Evolutionary conservation across 345 rosid genomes (phyloP).

Genomic region (Eucalyptus cladocalyx): DNA sequence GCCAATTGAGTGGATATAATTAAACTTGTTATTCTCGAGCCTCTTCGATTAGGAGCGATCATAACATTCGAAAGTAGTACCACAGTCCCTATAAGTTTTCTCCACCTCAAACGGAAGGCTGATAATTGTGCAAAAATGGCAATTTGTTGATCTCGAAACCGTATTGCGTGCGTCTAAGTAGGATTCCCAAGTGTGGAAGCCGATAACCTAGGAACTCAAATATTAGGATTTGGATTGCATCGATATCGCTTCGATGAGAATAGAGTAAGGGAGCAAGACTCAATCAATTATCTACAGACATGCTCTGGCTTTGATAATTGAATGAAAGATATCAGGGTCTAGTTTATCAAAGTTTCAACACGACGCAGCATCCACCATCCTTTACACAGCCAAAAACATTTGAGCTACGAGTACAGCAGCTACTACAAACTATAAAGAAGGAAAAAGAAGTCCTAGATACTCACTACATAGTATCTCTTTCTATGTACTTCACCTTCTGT

Average conservation of each 20-base stretch:
- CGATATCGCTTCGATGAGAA: not conserved
- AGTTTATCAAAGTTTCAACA: not conserved
- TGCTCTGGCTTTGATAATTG: not conserved
- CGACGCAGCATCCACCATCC: not conserved
- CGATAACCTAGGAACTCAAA: not conserved
- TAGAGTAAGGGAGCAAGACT: not conserved
- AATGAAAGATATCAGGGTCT: not conserved
- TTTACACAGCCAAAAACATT: not conserved
- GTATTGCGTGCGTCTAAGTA: not conserved
- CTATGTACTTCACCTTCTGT: not conserved
- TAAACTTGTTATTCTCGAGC: not conserved
- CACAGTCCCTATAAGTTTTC: not conserved
- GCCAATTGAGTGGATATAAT: not conserved
- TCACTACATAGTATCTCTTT: not conserved
- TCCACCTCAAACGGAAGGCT: not conserved
- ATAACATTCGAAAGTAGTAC: rapidly evolving
- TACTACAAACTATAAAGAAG: not conserved
- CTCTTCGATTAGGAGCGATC: not conserved
- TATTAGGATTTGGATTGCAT: rapidly evolving
- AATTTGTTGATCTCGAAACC: not conserved
- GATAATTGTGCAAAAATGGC: not conserved
- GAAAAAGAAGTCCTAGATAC: not conserved
- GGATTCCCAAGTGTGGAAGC: not conserved
- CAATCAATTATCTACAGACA: not conserved
- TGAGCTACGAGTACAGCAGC: not conserved